Conservation (phyloP, 2,329 filamentous ascomycete genomes). For the Colletotrichum eremochloae region DNA sequence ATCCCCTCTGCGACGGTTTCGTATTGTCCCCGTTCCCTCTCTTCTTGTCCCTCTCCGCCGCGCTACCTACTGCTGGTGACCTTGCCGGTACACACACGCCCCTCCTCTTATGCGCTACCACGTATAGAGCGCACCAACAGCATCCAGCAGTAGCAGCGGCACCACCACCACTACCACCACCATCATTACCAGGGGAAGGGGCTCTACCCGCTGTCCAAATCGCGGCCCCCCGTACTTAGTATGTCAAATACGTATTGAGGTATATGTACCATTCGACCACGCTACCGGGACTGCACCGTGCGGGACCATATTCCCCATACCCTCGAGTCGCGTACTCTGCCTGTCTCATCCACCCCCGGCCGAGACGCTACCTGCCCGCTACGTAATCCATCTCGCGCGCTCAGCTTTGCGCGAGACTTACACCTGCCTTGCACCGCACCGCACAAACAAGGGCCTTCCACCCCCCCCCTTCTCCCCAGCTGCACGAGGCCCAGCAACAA, state of each 20-base stretch:
- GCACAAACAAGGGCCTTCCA: conserved; percentile 39
- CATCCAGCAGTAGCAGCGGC: not conserved
- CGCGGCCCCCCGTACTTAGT: conserved; percentile 16
- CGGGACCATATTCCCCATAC: conserved; percentile 32
- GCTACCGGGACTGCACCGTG: conserved; percentile 40
- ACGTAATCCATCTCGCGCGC: conserved; percentile 42
- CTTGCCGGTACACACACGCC: conserved; percentile 17
- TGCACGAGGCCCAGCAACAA: conserved; percentile 36
- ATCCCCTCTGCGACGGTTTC: conserved; percentile 41
- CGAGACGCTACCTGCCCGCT: conserved; percentile 42
- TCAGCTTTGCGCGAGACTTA: conserved; percentile 41
- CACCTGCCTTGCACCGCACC: conserved; percentile 19
- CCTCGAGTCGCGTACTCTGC: conserved; percentile 41
- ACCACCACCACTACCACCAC: conserved; percentile 7
- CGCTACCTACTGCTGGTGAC: conserved; percentile 11
- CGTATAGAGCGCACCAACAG: conserved; percentile 4
- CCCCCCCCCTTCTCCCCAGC: conserved; percentile 34
- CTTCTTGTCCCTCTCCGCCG: conserved; percentile 35
- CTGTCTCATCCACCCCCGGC: conserved; percentile 42
- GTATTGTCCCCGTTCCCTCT: conserved; percentile 40
- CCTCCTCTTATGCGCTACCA: conserved; percentile 2
- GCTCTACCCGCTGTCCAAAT: conserved; percentile 36
- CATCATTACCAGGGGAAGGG: conserved; percentile 1
- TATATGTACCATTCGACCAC: conserved; percentile 27
- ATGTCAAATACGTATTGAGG: conserved; percentile 16